A percentile compares a stretch with the other conserved stretches of the same genome.
Evolutionary conservation across 2,329 filamentous ascomycete genomes (phyloP).

Genomic region (Lecanicillium sp.): DNA sequence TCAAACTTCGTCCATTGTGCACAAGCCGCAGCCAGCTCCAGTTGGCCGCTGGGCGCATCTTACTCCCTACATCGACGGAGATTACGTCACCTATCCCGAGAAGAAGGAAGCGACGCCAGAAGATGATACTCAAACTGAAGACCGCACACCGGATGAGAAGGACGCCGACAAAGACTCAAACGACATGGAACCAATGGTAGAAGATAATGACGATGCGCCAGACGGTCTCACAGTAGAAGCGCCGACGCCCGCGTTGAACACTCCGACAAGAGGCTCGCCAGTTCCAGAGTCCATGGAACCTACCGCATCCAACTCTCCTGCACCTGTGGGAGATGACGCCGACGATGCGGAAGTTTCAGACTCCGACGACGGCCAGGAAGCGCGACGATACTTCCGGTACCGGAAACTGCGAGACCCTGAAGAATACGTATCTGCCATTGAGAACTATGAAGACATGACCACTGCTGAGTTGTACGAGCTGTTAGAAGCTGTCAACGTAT

Average conservation of each 20-base stretch:
- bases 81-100: constrained; percentile 31
- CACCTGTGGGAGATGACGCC: constrained; percentile 25
- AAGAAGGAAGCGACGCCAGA: constrained; percentile 24
- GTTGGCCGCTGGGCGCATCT: constrained; percentile 29
- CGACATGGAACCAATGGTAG: constrained; percentile 23
- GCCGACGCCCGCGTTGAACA: constrained; percentile 29
- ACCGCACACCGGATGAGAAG: constrained; percentile 21
- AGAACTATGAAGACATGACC: constrained; percentile 42
- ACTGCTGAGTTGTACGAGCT: constrained; percentile 36
- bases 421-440: constrained; percentile 39
- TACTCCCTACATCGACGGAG: constrained; percentile 32
- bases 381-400: constrained; percentile 32
- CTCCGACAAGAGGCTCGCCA: constrained; percentile 30
- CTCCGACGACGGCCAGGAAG: constrained; percentile 23
- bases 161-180: constrained; percentile 11
- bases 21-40: constrained; percentile 21
- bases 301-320: constrained; percentile 28
- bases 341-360: constrained; percentile 28
- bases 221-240: constrained; percentile 22
- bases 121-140: constrained; percentile 20
- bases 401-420: constrained; percentile 43
- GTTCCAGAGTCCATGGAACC: constrained; percentile 29
- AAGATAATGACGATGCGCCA: constrained; percentile 23
- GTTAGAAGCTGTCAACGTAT: constrained; percentile 35
- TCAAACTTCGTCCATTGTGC: constrained; percentile 8